A percentile compares a stretch with the other conserved stretches of the same genome.
Evolutionary conservation across 139 green algal species (phyloP).

Genomic region (Coccomyxa sp.): DNA sequence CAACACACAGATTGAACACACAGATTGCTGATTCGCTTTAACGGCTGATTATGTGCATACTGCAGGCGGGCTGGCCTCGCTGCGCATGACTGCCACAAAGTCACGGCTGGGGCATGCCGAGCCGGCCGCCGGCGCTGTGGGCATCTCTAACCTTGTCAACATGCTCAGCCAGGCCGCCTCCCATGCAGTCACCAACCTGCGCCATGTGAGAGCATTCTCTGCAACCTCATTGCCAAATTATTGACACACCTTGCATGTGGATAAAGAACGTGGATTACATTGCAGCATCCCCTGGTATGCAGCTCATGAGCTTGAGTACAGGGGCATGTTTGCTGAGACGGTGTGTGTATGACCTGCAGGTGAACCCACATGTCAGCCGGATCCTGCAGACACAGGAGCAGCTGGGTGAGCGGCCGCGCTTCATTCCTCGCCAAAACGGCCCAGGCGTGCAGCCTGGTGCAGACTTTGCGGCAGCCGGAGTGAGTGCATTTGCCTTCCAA

Average conservation of each 20-base stretch:
- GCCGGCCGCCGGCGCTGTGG: conserved; percentile 39
- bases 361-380: conserved; percentile 48
- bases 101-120: conserved; percentile 70
- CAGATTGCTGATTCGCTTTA: too few relatives aligned
- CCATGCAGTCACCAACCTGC: conserved; percentile 39
- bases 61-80: neutral
- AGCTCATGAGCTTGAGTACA: too few relatives aligned
- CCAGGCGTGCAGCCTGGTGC: neutral
- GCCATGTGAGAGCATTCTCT: neutral
- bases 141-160: conserved; percentile 26
- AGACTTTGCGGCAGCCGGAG: neutral
- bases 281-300: too few relatives aligned
- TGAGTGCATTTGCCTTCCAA: conserved; percentile 62
- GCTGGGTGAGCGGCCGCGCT: neutral
- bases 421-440: neutral
- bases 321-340: too few relatives aligned
- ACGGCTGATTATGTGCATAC: neutral
- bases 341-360: neutral
- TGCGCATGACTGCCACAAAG: conserved; percentile 60
- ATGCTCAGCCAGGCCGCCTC: conserved; percentile 11
- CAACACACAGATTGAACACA: too few relatives aligned
- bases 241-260: too few relatives aligned
- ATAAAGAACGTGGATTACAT: too few relatives aligned
- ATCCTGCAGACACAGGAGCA: neutral
- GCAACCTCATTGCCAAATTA: too few relatives aligned